phyloP scores from a whole-genome alignment of 176 grass and related monocot genomes.

The Aegilops umbellulata region DNA sequence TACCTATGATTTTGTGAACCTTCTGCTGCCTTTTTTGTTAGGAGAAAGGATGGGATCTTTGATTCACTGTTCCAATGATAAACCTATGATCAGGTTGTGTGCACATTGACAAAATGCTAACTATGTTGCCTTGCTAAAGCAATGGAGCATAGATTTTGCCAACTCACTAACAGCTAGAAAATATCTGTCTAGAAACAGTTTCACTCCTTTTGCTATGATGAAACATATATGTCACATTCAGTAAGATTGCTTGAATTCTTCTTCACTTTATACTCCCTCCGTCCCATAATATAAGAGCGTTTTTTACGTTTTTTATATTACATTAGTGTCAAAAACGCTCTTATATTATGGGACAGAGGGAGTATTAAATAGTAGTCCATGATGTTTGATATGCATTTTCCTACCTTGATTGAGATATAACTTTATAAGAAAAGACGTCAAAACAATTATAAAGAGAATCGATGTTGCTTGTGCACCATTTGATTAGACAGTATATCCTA shows the following conservation, averaged over 20 bases:
- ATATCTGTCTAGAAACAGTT: conserved; percentile 7
- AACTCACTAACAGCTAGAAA: background rate
- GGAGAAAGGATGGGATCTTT: background rate
- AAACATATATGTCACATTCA: background rate
- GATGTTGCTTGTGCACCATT: background rate
- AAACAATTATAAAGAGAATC: background rate
- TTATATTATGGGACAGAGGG: no score
- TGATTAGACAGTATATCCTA: conserved; percentile 11
- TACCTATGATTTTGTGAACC: background rate
- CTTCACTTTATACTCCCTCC: background rate
- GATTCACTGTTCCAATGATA: conserved; percentile 4
- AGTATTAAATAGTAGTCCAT: background rate
- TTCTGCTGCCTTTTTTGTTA: conserved; percentile 8
- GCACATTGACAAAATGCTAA: conserved; percentile 23
- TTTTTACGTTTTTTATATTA: no score
- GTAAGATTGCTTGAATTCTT: conserved; percentile 3
- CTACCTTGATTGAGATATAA: background rate
- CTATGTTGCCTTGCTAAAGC: conserved; percentile 13
- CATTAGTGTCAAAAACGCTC: no score
- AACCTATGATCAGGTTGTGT: background rate
- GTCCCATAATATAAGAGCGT: no score
- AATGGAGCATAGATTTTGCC: background rate
- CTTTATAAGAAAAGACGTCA: background rate
- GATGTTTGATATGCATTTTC: conserved; percentile 5
- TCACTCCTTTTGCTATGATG: background rate